A percentile compares a stretch with the other conserved stretches of the same genome.
These are phyloP conservation scores for Tephrocybe sp. DNA, from an alignment of 768 basidiomycete species.

Conservation along the genomic window DNA sequence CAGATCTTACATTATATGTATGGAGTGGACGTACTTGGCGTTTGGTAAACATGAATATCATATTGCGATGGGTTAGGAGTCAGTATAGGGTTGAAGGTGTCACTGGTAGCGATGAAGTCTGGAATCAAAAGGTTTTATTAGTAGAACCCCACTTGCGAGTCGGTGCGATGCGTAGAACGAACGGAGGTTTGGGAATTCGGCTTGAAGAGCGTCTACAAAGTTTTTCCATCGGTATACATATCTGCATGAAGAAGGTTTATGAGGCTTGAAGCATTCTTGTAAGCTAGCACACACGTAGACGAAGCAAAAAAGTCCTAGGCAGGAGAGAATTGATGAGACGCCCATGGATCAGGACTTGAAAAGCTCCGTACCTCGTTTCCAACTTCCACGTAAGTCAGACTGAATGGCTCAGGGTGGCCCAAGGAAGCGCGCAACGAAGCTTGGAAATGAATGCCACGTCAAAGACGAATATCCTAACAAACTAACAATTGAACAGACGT, in stretches of 20 bases:
- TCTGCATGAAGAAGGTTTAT: slow-evolving; percentile 20
- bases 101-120: slow-evolving; percentile 53
- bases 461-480: background rate
- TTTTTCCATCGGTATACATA: slow-evolving; percentile 47
- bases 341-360: background rate
- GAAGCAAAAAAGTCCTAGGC: slow-evolving; percentile 24
- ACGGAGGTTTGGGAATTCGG: slow-evolving; percentile 47
- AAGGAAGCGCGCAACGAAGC: slow-evolving; percentile 54
- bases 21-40: slow-evolving; percentile 35
- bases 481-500: background rate
- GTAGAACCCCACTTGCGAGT: background rate
- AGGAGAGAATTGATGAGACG: background rate
- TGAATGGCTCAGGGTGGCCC: slow-evolving; percentile 54
- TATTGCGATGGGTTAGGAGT: slow-evolving; percentile 43
- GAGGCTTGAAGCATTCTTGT: background rate
- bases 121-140: background rate
- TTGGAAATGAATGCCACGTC: slow-evolving; percentile 18
- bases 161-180: background rate
- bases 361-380: slow-evolving; percentile 49
- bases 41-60: slow-evolving; percentile 56
- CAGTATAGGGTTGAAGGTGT: slow-evolving; percentile 35
- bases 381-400: slow-evolving; percentile 48
- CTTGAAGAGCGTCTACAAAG: slow-evolving; percentile 37
- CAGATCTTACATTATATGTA: background rate
- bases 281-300: slow-evolving; percentile 13